Percentiles rank a stretch among this genome's conserved stretches.
phyloP scores from a whole-genome alignment of 2,329 filamentous ascomycete genomes.

The Elsinoe arachidis region DNA sequence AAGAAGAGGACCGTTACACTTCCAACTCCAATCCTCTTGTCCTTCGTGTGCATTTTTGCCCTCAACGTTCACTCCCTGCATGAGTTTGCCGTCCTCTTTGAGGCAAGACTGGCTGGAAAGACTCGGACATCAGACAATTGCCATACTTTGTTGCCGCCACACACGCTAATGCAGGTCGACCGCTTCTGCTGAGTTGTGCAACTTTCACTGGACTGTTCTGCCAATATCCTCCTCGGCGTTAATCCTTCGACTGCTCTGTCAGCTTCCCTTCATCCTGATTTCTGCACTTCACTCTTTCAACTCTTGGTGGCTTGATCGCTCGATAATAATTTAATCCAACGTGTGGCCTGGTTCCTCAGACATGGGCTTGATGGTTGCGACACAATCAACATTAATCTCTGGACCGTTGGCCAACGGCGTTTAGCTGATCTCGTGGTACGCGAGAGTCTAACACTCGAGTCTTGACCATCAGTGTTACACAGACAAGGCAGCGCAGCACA shows the following conservation, averaged over 20 bases:
- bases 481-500: background rate
- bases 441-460: background rate
- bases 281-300: background rate
- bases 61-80: conserved; percentile 3
- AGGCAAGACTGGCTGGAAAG: background rate
- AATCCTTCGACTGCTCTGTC: background rate
- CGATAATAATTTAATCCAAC: too few species aligned
- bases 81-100: background rate
- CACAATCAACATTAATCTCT: conserved; percentile 5
- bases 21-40: background rate
- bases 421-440: background rate
- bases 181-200: background rate
- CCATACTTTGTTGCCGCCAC: background rate
- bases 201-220: background rate
- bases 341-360: background rate
- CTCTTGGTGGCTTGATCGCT: too few species aligned
- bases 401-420: conserved; percentile 4
- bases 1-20: background rate
- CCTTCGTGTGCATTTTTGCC: background rate
- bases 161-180: background rate
- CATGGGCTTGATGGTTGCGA: background rate
- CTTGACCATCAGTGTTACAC: background rate
- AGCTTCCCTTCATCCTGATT: background rate
- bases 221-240: conserved; percentile 1
- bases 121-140: background rate